Base-by-base conservation (phyloP, 1,284 basidiomycete genomes). In the Athelia psychrophila region DNA sequence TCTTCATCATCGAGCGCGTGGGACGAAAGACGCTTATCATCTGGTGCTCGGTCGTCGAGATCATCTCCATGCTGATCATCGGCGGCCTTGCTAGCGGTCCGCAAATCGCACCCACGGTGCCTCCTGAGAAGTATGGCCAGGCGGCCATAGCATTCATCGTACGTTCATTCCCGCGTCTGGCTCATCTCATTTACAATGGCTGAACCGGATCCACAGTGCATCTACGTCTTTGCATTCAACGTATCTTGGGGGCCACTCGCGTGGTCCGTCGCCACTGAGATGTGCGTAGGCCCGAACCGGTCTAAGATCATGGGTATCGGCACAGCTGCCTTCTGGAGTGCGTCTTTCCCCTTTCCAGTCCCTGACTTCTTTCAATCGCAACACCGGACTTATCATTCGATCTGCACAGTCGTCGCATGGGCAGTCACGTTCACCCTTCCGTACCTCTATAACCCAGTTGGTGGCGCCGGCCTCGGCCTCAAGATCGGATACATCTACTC, bases 381-480 rank as follows among this genome's bases (percentile, higher is more conserved):
- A n/a, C n/a, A n/a, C n/a, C n/a, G n/a, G n/a, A n/a, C n/a, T n/a
- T n/a, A n/a, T n/a, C n/a, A n/a, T n/a, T n/a, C n/a, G n/a, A n/a
- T n/a, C n/a, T n/a, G n/a, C n/a, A 22, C 16, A 42, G 36, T 49
- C 15, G 36, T 44, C 16, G 54, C 54, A 9, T 55, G 48, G 38
- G 47, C 48, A n/a, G 54, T 55, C 30, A 55, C 54, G 16, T 55
- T 55, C 22, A 55, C 54, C 9, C 20, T 55, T 23, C 54, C 54
- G 2, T 55, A 55, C 35, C 51, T 55, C 8, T 55, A 52, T 35
- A 48, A 55, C 48, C 33, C 44, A 19, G 16, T 27, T 10, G 50
- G 50, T 33, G 44, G 42, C n/a, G 50, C 50, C 16, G 50, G 50
- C 20, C 45, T 51, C 4, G 50, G 38, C 38, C 38, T 42, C n/a